Evolutionary conservation across 306 rosid species (phyloP).

Genomic region (Crataegus laevigata): DNA sequence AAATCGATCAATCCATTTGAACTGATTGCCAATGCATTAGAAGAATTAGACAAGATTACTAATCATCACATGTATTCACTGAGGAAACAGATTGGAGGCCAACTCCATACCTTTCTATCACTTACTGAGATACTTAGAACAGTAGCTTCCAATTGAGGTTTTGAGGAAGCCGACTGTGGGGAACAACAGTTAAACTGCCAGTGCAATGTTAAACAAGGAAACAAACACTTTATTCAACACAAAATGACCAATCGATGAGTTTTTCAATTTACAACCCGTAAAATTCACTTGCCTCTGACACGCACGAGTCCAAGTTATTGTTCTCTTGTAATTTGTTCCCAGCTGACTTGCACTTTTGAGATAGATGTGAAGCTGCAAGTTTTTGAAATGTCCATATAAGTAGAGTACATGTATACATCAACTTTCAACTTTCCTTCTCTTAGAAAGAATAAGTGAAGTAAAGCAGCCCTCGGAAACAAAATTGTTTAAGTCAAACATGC

Average conservation of each 20-base stretch:
- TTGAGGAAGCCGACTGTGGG: constrained; percentile 24
- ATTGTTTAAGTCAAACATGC: not conserved
- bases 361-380: constrained; percentile 19
- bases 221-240: not conserved
- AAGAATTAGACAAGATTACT: not conserved
- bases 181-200: constrained; percentile 17
- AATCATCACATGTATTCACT: not conserved
- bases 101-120: constrained; percentile 17
- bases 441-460: not conserved
- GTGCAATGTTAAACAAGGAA: constrained; percentile 2
- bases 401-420: not conserved
- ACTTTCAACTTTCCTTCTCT: not conserved
- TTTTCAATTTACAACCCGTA: not conserved
- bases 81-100: not conserved
- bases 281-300: constrained; percentile 31
- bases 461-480: not conserved
- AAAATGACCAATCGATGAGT: not conserved
- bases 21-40: not conserved
- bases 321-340: constrained; percentile 10
- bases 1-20: not conserved
- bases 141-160: constrained; percentile 23
- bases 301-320: constrained; percentile 15
- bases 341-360: constrained; percentile 7
- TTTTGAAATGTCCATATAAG: not conserved
- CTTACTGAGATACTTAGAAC: constrained; percentile 8